A percentile compares a stretch with the other conserved stretches of the same genome.
phyloP scores from a whole-genome alignment of 176 grass and related monocot genomes.

The Rhipidocladum racemiflorum region DNA sequence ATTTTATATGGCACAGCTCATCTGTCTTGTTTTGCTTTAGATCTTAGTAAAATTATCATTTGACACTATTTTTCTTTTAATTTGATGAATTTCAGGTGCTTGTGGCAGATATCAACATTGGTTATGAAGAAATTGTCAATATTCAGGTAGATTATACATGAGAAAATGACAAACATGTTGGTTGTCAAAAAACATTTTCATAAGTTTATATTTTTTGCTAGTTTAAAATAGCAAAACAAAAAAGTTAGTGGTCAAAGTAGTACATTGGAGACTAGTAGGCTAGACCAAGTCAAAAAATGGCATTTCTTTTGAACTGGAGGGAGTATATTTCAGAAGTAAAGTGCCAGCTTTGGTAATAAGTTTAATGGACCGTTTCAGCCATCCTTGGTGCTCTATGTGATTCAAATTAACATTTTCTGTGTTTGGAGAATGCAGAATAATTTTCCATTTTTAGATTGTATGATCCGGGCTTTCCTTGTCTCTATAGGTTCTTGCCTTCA shows the following conservation, averaged over 20 bases:
- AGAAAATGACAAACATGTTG: neutral
- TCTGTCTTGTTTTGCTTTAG: neutral
- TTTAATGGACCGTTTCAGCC: neutral
- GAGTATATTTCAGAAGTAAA: neutral
- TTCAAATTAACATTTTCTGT: slow-evolving; percentile 1
- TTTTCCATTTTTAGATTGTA: neutral
- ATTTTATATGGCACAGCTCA: neutral
- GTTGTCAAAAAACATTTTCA: neutral
- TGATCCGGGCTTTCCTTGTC: neutral
- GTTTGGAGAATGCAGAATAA: neutral
- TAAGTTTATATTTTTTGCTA: neutral
- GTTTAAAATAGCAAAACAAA: neutral
- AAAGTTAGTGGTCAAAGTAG: neutral
- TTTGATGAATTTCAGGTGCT: slow-evolving; percentile 64
- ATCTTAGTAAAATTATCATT: neutral
- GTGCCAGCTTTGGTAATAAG: neutral
- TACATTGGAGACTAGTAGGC: neutral
- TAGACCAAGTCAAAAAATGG: neutral
- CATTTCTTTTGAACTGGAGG: neutral
- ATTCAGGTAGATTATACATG: slow-evolving; percentile 57
- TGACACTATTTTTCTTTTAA: neutral
- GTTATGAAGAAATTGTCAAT: slow-evolving; percentile 95
- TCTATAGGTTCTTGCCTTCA: slow-evolving; percentile 79
- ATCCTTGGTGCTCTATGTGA: neutral
- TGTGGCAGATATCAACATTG: slow-evolving; percentile 97